Percentiles rank a stretch among this genome's conserved stretches.
phyloP scores from a whole-genome alignment of 257 asterid species.

The Petunia secreta region DNA sequence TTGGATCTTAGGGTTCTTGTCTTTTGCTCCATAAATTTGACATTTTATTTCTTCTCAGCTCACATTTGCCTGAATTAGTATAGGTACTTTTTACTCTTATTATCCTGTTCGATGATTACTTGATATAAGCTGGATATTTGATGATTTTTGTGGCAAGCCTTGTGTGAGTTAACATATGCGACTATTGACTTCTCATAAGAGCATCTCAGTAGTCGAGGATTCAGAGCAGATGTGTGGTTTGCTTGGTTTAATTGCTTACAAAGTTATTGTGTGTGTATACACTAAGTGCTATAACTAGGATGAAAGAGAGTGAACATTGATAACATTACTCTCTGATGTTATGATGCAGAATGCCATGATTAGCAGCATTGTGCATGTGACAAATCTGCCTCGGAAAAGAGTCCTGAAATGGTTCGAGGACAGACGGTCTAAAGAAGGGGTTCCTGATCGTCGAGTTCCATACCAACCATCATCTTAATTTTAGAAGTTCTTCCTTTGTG shows the following conservation, averaged over 20 bases:
- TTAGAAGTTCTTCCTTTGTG: background rate
- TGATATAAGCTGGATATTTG: background rate
- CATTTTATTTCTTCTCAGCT: background rate
- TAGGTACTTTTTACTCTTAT: background rate
- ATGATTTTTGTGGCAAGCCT: conserved; percentile 1
- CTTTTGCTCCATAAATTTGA: background rate
- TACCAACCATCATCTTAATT: conserved; percentile 44
- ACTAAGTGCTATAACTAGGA: background rate
- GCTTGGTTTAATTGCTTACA: background rate
- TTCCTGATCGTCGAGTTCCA: conserved; percentile 61
- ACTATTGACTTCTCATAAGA: background rate
- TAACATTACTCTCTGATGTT: conserved; percentile 10
- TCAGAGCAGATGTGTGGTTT: background rate
- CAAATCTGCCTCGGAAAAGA: conserved; percentile 79
- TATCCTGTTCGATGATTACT: background rate
- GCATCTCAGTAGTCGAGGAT: background rate
- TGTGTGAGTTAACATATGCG: background rate
- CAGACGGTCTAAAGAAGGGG: conserved; percentile 78
- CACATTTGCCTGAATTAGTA: conserved; percentile 18
- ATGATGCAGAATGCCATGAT: conserved; percentile 75
- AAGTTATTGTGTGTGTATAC: no score
- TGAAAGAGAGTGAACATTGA: conserved; percentile 9
- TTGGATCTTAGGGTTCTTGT: conserved; percentile 1
- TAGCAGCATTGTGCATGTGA: conserved; percentile 85
- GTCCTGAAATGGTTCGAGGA: conserved; percentile 97